phyloP scores from a whole-genome alignment of 345 rosid genomes.

The Gossypium arboreum region DNA sequence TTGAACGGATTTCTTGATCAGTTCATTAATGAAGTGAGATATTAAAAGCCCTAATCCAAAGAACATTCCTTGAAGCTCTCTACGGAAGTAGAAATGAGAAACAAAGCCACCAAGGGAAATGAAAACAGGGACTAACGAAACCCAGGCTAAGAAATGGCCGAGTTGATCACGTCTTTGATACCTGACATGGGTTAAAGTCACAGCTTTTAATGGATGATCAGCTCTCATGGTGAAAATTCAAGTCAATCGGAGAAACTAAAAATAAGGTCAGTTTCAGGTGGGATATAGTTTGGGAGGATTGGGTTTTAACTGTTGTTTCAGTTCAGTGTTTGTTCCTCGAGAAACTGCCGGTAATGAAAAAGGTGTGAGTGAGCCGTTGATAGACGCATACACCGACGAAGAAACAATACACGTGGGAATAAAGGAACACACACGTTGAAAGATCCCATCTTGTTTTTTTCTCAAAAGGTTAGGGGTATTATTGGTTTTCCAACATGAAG shows the following conservation, averaged over 20 bases:
- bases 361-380: no score
- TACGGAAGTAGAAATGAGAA: slow-evolving; percentile 86
- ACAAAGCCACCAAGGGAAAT: slow-evolving; percentile 86
- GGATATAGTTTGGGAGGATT: neutral
- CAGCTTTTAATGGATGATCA: slow-evolving; percentile 47
- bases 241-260: neutral
- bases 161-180: slow-evolving; percentile 69
- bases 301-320: neutral
- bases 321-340: neutral
- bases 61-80: slow-evolving; percentile 85
- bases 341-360: neutral
- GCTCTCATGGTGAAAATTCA: neutral
- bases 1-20: slow-evolving; percentile 62
- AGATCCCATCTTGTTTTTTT: neutral
- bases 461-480: neutral
- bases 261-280: neutral
- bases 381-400: no score
- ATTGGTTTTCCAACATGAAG: neutral
- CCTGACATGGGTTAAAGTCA: slow-evolving; percentile 83
- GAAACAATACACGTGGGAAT: neutral
- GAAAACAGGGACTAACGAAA: slow-evolving; percentile 86
- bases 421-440: neutral
- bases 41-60: slow-evolving; percentile 78
- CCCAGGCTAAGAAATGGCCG: slow-evolving; percentile 88
- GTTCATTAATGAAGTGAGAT: slow-evolving; percentile 74